Evolutionary conservation across 1,284 basidiomycete species (phyloP), one percentile per base, ranked within the genome.

Genomic region (Paramarasmius palmivorus): DNA sequence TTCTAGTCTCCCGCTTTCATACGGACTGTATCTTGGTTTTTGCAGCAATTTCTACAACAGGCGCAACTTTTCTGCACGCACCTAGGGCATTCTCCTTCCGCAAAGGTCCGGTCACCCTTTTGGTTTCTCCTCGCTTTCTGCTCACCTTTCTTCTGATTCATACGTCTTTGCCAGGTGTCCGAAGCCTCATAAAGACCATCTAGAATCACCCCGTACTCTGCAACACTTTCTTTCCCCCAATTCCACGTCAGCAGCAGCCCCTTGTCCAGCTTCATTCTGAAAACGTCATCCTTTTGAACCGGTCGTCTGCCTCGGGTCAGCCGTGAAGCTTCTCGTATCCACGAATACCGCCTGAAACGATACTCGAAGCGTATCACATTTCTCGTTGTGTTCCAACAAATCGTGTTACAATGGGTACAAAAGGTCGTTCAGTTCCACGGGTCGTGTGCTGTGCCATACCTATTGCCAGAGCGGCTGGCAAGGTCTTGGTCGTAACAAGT

Each of bases 391-490:
- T 22, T 34, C 19, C 58, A 53, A 54, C 56, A 45, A 54, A 53
- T 54, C 56, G 35, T 56, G 56, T 55, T 58, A 60, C 60, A 54
- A 91, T 90, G 86, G 86, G 83, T 66, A 89, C 82, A 61, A 89
- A 89, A 78, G 87, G 86, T 65, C 84, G 88, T 61, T 71, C 83
- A 54, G 81, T 81, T 41, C 90, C 90, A 50, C 85, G 90, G 65
- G 79, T 92, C 69, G 90, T 92, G 61, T 92, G 90, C 70, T 92
- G 90, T 67, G 90, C 90, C 47, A 92, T 92, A 56, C 90, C 90
- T 49, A 90, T 92, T 58, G 74, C 82, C 45, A 79, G 84, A 58
- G 71, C 83, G 23, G 81, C 83, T 9, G 83, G 82, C 65, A 89
- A 91, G 68, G 81, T 92, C 54, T 81, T 92, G 57, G 79, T 92